phyloP scores from a whole-genome alignment of 2,329 filamentous ascomycete species.

The Penicillium sclerotiorum region DNA sequence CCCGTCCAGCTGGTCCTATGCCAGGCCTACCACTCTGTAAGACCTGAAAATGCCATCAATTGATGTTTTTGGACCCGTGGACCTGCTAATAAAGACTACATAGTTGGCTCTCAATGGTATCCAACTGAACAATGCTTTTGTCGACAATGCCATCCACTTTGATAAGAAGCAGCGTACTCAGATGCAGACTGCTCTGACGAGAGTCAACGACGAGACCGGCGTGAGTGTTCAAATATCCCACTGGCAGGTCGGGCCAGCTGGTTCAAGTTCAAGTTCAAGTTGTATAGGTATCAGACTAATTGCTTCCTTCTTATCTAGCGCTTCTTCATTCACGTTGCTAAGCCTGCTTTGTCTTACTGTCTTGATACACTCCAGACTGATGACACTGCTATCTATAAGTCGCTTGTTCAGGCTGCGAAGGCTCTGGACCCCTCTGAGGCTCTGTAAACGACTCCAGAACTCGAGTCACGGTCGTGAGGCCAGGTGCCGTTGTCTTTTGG shows the following conservation, averaged over 20 bases:
- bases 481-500: too few species aligned
- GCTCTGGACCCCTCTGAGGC: conserved; percentile 5
- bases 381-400: conserved; percentile 10
- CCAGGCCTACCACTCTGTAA: conserved; percentile 16
- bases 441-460: too few species aligned
- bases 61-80: neutral
- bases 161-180: conserved; percentile 8
- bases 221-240: neutral
- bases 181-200: conserved; percentile 6
- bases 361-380: conserved; percentile 10
- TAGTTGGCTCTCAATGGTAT: conserved; percentile 14
- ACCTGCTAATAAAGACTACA: neutral
- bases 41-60: neutral
- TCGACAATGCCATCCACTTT: conserved; percentile 6
- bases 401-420: conserved; percentile 2
- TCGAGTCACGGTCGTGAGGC: too few species aligned
- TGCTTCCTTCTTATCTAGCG: neutral
- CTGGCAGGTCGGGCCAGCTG: too few species aligned
- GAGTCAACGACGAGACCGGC: conserved; percentile 11
- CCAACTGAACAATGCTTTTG: conserved; percentile 9
- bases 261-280: too few species aligned
- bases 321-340: conserved; percentile 8
- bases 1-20: conserved; percentile 12
- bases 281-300: too few species aligned
- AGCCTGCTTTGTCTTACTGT: conserved; percentile 8